Conservation (phyloP, 2,329 filamentous ascomycete genomes). For the Alternaria conjuncta region DNA sequence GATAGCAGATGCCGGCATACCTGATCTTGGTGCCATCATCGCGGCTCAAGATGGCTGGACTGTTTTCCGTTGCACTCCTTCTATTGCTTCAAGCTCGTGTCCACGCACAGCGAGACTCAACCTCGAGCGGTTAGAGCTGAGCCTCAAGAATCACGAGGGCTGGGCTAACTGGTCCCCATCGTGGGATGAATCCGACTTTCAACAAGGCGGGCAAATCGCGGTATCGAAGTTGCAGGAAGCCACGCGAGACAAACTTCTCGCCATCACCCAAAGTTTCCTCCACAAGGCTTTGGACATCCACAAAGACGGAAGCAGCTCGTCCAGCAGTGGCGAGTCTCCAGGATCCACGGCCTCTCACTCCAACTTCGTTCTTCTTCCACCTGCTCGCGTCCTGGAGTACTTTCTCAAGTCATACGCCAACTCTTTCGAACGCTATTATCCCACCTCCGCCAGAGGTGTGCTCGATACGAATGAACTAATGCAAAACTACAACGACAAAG, state of each 20-base stretch:
- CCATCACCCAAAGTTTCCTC: conserved; percentile 72
- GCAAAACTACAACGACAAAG: conserved; percentile 66
- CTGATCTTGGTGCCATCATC: conserved; percentile 57
- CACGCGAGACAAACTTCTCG: conserved; percentile 72
- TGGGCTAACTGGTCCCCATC: conserved; percentile 61
- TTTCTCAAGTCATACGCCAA: conserved; percentile 71
- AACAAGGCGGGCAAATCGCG: conserved; percentile 54
- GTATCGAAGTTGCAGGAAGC: conserved; percentile 59
- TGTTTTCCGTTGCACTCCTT: conserved; percentile 59
- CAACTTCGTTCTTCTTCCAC: conserved; percentile 70
- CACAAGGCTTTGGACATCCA: conserved; percentile 75
- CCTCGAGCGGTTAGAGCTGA: conserved; percentile 59
- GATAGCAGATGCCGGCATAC: conserved; percentile 44
- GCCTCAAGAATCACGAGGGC: conserved; percentile 58
- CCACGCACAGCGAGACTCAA: conserved; percentile 59
- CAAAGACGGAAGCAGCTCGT: conserved; percentile 56
- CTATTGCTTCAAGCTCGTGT: conserved; percentile 56
- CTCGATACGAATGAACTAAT: conserved; percentile 73
- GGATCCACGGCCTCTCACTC: conserved; percentile 58
- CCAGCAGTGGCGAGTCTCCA: conserved; percentile 53
- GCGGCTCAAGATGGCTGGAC: conserved; percentile 61
- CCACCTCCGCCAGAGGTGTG: conserved; percentile 64
- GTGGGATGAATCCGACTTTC: conserved; percentile 57
- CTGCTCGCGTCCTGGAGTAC: conserved; percentile 69
- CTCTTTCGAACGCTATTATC: conserved; percentile 70